Conservation (phyloP, 2,329 filamentous ascomycete species). For the Huntiella decipiens region DNA sequence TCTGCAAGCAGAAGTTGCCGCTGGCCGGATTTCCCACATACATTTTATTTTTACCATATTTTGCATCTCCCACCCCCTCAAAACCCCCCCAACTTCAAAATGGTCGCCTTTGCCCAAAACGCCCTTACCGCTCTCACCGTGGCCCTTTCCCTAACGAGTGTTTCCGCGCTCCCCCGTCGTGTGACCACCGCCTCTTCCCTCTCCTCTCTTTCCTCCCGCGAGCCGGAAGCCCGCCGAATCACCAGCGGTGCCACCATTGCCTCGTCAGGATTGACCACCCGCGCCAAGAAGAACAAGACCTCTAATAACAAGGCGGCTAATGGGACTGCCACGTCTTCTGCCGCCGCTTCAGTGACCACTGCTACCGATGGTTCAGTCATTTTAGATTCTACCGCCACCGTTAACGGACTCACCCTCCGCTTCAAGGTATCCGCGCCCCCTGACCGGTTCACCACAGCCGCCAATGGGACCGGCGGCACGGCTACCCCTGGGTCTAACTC, state of each 20-base stretch:
- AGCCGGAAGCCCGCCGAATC: not conserved
- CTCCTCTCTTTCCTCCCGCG: constrained; percentile 1
- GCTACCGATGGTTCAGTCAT: constrained; percentile 37
- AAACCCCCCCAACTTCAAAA: not conserved
- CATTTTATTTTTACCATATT: constrained; percentile 4
- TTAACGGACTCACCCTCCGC: constrained; percentile 35
- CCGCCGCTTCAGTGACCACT: constrained; percentile 17
- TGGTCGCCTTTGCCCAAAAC: constrained; percentile 5
- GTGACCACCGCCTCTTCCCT: constrained; percentile 2
- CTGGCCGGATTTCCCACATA: constrained; percentile 6
- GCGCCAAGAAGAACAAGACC: constrained; percentile 2
- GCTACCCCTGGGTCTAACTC: constrained; percentile 18
- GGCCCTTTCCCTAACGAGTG: constrained; percentile 3
- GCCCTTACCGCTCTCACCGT: constrained; percentile 11
- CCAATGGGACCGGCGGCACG: constrained; percentile 28
- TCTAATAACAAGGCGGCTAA: not conserved
- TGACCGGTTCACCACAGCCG: constrained; percentile 29
- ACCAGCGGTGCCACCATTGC: not conserved
- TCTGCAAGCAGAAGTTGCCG: constrained; percentile 8
- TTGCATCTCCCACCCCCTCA: not conserved
- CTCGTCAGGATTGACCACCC: not conserved
- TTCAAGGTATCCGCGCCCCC: constrained; percentile 37
- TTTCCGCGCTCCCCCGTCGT: constrained; percentile 8
- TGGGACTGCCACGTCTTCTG: constrained; percentile 8
- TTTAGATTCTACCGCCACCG: constrained; percentile 32